phyloP scores from a whole-genome alignment of 148 eudicot species.

The Drosera capensis region DNA sequence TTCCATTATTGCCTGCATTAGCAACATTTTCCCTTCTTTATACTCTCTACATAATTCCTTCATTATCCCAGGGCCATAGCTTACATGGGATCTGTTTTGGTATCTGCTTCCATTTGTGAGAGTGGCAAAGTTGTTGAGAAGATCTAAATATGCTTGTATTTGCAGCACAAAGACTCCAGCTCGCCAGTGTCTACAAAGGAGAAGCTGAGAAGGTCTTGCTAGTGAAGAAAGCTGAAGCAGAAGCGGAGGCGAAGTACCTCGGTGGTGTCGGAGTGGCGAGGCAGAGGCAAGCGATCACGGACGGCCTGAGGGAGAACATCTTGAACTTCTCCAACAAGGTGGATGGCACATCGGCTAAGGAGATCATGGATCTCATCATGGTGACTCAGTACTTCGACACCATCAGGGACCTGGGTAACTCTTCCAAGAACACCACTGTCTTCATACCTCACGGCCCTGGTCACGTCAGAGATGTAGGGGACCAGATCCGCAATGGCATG shows the following conservation, averaged over 20 bases:
- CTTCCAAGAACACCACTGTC: slow-evolving; percentile 86
- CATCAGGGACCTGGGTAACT: slow-evolving; percentile 79
- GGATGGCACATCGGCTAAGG: slow-evolving; percentile 85
- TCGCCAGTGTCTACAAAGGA: slow-evolving; percentile 94
- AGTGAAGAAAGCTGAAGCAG: slow-evolving; percentile 89
- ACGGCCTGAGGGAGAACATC: slow-evolving; percentile 90
- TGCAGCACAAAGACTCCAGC: slow-evolving; percentile 94
- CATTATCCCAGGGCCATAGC: too few species aligned
- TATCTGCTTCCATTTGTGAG: too few species aligned
- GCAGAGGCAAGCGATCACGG: slow-evolving; percentile 98
- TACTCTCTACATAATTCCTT: too few species aligned
- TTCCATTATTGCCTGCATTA: too few species aligned
- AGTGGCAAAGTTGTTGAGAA: too few species aligned
- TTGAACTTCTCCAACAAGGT: slow-evolving; percentile 84
- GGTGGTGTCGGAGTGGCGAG: slow-evolving; percentile 97
- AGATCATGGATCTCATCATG: slow-evolving; percentile 97
- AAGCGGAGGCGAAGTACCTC: slow-evolving; percentile 85
- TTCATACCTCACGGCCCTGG: slow-evolving; percentile 98
- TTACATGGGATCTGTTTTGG: too few species aligned
- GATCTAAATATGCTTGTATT: background rate
- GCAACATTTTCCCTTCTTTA: too few species aligned
- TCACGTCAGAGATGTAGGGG: slow-evolving; percentile 77
- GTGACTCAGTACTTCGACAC: slow-evolving; percentile 96
- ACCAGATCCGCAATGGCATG: slow-evolving; percentile 83
- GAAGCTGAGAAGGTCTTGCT: slow-evolving; percentile 89